Evolutionary conservation across 2,329 filamentous ascomycete species (phyloP).

Genomic region (Xylariaceae sp.): DNA sequence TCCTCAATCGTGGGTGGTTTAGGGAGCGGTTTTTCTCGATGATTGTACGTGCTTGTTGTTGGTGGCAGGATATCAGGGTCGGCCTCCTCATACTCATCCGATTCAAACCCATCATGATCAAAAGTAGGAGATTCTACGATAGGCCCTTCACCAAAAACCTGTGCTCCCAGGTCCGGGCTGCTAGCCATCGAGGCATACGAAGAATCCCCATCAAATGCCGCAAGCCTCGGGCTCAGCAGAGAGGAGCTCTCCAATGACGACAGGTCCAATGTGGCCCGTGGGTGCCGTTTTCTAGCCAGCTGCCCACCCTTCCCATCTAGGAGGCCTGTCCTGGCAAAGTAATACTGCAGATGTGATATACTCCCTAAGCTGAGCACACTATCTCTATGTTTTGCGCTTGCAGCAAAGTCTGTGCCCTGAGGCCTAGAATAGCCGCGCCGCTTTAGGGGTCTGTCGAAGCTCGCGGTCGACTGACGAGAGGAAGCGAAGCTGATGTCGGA

Average conservation of each 20-base stretch:
- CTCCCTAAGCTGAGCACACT: constrained; percentile 96
- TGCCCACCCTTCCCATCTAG: constrained; percentile 92
- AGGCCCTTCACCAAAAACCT: constrained; percentile 45
- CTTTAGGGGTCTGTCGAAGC: constrained; percentile 49
- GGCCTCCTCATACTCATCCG: constrained; percentile 66
- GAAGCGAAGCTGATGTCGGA: constrained; percentile 50
- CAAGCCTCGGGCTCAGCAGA: constrained; percentile 47
- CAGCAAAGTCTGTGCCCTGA: constrained; percentile 85
- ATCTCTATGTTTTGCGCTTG: constrained; percentile 86
- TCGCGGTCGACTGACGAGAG: constrained; percentile 55
- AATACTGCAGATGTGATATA: constrained; percentile 97
- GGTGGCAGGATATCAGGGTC: constrained; percentile 89
- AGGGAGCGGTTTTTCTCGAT: constrained; percentile 79
- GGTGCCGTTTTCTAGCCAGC: constrained; percentile 73
- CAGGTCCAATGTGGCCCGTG: constrained; percentile 63
- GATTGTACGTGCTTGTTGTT: constrained; percentile 93
- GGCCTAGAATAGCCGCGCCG: constrained; percentile 87
- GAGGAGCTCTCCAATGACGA: constrained; percentile 56
- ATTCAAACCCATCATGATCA: constrained; percentile 53
- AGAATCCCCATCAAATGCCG: constrained; percentile 60
- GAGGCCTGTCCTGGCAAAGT: constrained; percentile 92
- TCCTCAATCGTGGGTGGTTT: constrained; percentile 84
- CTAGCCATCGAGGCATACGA: constrained; percentile 65
- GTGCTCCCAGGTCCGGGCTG: constrained; percentile 60
- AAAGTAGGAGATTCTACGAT: constrained; percentile 57